Conservation (phyloP, 495 filamentous ascomycete species). For the Polyplosphaeria fusca region DNA sequence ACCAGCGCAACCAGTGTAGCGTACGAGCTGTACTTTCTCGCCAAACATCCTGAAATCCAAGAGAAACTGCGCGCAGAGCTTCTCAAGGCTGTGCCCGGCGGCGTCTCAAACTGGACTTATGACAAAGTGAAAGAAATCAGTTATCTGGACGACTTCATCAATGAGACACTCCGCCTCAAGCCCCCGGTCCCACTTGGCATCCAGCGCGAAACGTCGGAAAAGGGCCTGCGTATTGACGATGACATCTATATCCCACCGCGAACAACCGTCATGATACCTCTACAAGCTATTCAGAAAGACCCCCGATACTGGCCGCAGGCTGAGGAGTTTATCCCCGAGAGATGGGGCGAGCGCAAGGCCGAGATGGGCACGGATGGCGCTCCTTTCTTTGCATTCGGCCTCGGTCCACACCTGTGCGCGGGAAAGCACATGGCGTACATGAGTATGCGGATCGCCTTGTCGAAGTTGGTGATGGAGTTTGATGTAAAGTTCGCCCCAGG, state of each 20-base stretch:
- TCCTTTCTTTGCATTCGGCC: conserved; percentile 53
- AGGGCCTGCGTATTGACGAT: conserved; percentile 49
- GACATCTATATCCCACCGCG: conserved; percentile 47
- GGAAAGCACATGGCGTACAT: conserved; percentile 53
- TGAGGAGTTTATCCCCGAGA: conserved; percentile 53
- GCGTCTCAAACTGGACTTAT: conserved; percentile 15
- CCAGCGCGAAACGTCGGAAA: conserved; percentile 45
- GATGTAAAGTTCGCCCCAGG: conserved; percentile 45
- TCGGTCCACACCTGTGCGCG: conserved; percentile 47
- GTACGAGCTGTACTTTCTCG: conserved; percentile 30
- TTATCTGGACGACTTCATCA: conserved; percentile 51
- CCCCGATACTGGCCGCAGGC: conserved; percentile 28
- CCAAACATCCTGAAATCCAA: conserved; percentile 17
- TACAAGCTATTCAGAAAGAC: conserved; percentile 38
- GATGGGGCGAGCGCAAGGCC: conserved; percentile 47
- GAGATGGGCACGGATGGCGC: conserved; percentile 48
- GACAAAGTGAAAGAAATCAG: conserved; percentile 26
- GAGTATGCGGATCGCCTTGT: conserved; percentile 48
- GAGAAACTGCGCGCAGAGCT: conserved; percentile 31
- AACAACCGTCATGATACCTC: conserved; percentile 42
- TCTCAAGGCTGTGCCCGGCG: conserved; percentile 11
- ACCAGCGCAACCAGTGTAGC: conserved; percentile 34
- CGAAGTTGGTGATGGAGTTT: conserved; percentile 46
- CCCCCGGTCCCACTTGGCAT: conserved; percentile 49
- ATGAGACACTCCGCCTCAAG: conserved; percentile 56